Evolutionary conservation across 352 stramenopile genomes (phyloP), one percentile per base, ranked within the genome.

Genomic region (Phytophthora tubulina): DNA sequence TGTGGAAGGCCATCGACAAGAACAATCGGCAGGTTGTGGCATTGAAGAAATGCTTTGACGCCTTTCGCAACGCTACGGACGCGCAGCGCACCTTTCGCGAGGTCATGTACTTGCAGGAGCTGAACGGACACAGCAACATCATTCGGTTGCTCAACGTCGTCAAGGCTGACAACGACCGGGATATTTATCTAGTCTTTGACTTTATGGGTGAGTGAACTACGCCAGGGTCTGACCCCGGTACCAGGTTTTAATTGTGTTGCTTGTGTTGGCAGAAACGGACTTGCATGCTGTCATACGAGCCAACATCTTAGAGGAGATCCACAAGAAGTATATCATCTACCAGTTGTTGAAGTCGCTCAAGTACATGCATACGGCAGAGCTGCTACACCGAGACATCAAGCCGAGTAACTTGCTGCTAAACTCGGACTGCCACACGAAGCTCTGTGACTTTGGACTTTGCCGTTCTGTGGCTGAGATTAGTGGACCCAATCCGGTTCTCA

Each of bases 261-360:
- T 51, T 6, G 45, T 58, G 14, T 31, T 38, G 6, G 38, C 75
- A 97, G 94, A 99, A 76, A 98, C 95, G 44, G 96, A 99, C 78
- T 78, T 99, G 39, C 92, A 98, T 81, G 93, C 94, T 9, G 95
- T 99, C 38, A 98, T 99, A 80, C 88, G 95, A 72, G 94, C 92
- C 58, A 96, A 98, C 62, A 98, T 99, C 39, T 75, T 99, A 38
- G 91, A 98, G 72, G 93, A 99, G 55, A 98, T 99, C 30, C 97
- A 99, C 82, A 98, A 98, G 73, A 98, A 98, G 76, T 99, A 98
- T 70, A 97, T 99, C 45, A 96, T 97, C 35, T 99, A 99, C 70
- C 97, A 99, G 76, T 75, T 99, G 45, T 80, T 99, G 53, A 98
- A 98, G 75, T 96, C 95, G 32, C 89, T 99, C 55, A 98, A 99